Evolutionary conservation across 495 filamentous ascomycete genomes (phyloP).

Genomic region (Xylaria telfairii): DNA sequence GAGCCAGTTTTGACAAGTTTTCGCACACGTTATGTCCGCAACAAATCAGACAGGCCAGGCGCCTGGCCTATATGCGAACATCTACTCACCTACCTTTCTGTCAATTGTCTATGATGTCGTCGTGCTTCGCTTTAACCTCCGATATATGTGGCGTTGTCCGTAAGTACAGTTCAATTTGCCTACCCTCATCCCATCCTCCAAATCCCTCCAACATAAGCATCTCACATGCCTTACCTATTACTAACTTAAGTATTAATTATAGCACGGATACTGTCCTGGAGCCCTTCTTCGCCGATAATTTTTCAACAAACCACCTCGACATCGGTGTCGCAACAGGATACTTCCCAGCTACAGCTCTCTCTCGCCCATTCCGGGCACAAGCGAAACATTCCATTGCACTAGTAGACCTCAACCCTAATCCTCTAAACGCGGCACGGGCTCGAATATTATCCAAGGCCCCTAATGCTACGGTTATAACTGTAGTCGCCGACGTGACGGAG

Average conservation of each 20-base stretch:
- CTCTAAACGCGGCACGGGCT: constrained; percentile 28
- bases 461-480: constrained; percentile 21
- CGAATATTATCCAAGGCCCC: constrained; percentile 24
- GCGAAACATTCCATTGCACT: constrained; percentile 33
- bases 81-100: constrained; percentile 24
- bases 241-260: not conserved
- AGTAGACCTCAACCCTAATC: constrained; percentile 39
- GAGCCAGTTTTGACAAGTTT: not conserved
- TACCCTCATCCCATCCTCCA: not conserved
- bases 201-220: not conserved
- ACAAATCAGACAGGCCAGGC: not conserved
- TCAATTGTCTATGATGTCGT: constrained; percentile 41
- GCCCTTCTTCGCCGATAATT: constrained; percentile 45
- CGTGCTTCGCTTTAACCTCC: constrained; percentile 43
- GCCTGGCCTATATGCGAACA: not conserved
- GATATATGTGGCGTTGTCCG: constrained; percentile 26
- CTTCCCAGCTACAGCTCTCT: constrained; percentile 34
- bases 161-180: not conserved
- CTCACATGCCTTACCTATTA: not conserved
- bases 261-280: constrained; percentile 36
- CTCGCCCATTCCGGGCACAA: constrained; percentile 12
- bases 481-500: constrained; percentile 33
- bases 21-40: not conserved
- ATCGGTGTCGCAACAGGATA: constrained; percentile 49
- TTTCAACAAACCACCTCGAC: constrained; percentile 44